Conservation (phyloP, 1,284 basidiomycete species). For the Pascua sp. region DNA sequence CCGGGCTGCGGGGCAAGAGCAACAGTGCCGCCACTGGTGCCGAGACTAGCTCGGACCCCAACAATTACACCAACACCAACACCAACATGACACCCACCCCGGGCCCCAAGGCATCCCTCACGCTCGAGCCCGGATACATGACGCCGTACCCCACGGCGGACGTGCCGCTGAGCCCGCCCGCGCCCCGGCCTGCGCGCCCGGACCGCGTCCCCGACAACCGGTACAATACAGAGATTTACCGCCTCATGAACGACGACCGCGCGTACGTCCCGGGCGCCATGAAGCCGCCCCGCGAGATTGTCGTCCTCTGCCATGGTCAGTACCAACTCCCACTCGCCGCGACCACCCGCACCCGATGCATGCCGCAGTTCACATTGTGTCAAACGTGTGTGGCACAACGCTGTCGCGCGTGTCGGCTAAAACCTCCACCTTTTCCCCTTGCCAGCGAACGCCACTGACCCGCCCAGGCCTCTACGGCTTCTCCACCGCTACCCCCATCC, state of each 20-base stretch:
- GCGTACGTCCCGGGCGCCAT: constrained; percentile 63
- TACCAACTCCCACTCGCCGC: constrained; percentile 6
- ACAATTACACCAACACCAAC: too few relatives aligned
- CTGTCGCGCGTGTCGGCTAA: neutral
- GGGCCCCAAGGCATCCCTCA: too few relatives aligned
- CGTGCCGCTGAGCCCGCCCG: neutral
- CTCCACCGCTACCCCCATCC: constrained; percentile 72
- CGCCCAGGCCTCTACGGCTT: constrained; percentile 85
- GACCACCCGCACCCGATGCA: neutral
- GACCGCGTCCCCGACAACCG: constrained; percentile 27
- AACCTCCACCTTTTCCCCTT: neutral
- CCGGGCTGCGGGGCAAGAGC: neutral
- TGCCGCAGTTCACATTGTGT: neutral
- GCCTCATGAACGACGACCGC: constrained; percentile 66
- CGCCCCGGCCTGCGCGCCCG: neutral
- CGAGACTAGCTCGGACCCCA: neutral
- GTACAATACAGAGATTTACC: constrained; percentile 57
- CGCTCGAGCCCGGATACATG: too few relatives aligned
- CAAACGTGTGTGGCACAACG: neutral
- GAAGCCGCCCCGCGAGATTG: constrained; percentile 76
- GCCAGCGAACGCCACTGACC: neutral
- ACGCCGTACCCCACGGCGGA: too few relatives aligned
- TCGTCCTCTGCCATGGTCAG: constrained; percentile 92
- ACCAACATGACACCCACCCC: too few relatives aligned
- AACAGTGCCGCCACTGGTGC: neutral